Evolutionary conservation across 2,329 filamentous ascomycete species (phyloP), one percentile per base, ranked within the genome.

Genomic region (Zymoseptoria pseudotritici): DNA sequence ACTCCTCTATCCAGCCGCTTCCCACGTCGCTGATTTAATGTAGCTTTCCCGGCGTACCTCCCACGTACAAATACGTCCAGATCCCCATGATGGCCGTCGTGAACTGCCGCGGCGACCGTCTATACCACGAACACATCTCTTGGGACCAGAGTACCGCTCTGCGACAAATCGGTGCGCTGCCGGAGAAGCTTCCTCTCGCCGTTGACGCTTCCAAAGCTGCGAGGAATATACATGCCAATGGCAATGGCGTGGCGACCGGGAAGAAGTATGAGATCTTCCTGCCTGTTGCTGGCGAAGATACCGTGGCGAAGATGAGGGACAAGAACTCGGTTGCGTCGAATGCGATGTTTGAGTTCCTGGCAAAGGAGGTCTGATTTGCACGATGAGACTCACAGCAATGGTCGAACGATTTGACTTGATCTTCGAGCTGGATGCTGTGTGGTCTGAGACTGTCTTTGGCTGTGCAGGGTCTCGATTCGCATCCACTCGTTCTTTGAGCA

Each of bases 61-160:
- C 84, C 1, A 87, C 84, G 0, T 74, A 77, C 26, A 76, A 75
- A 60, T 69, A 74, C 8, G 73, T 87, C 2, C 76, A 80, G n/a
- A 77, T 89, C 5, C 86, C 87, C 0, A 83, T 89, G 62, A 87
- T 82, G 0, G 78, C 82, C 2, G 78, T 89, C 0, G 86, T 89
- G 4, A 87, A 86, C 58, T 80, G 89, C 57, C 81, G 87, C 1
- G 87, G 87, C 2, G 86, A 89, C 67, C 77, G 86, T 0, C 73
- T 90, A 0, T 88, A 84, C 64, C 85, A 89, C 63, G 87, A 90
- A 70, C 86, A 89, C 65, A 89, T 90, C 51, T 76, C 80, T 13
- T 90, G 86, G 86, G 86, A 90, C 61, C 86, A 89, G 69, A 83
- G 78, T 0, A 86, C 83, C 0, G 80, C 83, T 1, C 73, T 90